These are phyloP conservation scores for Colletotrichum tanaceti DNA, from an alignment of 2,329 filamentous ascomycete genomes.

Conservation along the genomic window DNA sequence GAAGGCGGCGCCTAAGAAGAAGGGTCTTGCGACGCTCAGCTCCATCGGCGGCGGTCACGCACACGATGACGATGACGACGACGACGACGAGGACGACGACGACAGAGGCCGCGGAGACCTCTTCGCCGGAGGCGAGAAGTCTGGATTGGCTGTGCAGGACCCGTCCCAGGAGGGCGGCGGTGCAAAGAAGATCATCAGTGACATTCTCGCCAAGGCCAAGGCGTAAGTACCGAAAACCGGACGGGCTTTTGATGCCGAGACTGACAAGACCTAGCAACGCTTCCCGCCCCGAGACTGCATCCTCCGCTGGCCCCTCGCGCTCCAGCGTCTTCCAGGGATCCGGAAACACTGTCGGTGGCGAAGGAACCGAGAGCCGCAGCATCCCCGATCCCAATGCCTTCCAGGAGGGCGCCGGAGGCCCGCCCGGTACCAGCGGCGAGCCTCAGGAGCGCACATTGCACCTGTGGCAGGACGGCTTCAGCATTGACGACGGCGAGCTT, in stretches of 20 bases:
- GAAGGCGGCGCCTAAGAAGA: conserved; percentile 63
- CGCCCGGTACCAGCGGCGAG: conserved; percentile 52
- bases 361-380: conserved; percentile 75
- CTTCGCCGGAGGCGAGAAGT: conserved; percentile 89
- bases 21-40: conserved; percentile 70
- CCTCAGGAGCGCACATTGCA: conserved; percentile 78
- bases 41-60: conserved; percentile 66
- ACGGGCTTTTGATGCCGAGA: background rate
- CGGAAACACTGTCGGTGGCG: conserved; percentile 82
- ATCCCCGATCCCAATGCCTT: conserved; percentile 69
- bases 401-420: conserved; percentile 46
- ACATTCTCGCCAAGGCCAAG: conserved; percentile 73
- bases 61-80: conserved; percentile 70
- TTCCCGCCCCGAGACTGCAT: conserved; percentile 63
- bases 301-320: conserved; percentile 63
- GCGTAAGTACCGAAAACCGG: conserved; percentile 57
- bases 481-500: conserved; percentile 83
- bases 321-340: conserved; percentile 73
- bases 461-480: conserved; percentile 87
- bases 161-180: conserved; percentile 60
- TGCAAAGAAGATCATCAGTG: conserved; percentile 68
- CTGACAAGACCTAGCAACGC: conserved; percentile 62
- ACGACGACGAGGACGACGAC: conserved; percentile 66
- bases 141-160: conserved; percentile 75
- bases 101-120: conserved; percentile 73